Evolutionary conservation across 2,329 filamentous ascomycete genomes (phyloP).

Genomic region (Ploettnerulaceae sp.): DNA sequence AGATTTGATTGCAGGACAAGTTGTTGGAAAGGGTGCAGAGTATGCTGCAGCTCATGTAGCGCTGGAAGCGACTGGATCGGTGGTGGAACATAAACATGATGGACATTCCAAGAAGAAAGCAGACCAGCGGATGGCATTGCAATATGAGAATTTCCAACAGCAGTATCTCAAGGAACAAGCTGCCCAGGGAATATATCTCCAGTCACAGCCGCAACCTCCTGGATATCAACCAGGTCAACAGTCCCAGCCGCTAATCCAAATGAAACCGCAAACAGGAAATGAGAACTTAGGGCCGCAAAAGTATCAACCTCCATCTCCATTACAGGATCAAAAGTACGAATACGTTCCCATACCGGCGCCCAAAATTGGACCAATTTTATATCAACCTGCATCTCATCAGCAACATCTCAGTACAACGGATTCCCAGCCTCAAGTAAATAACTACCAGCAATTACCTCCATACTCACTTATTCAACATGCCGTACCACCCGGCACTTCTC

Average conservation of each 20-base stretch:
- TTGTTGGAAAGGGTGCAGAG: constrained; percentile 37
- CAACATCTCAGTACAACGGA: constrained; percentile 2
- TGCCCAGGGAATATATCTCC: constrained; percentile 10
- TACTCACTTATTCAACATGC: neutral
- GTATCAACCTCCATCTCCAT: constrained; percentile 9
- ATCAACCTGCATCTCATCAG: constrained; percentile 10
- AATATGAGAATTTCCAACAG: constrained; percentile 33
- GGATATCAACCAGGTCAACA: constrained; percentile 11
- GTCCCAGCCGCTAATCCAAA: neutral
- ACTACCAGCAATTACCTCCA: neutral
- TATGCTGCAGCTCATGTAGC: constrained; percentile 36
- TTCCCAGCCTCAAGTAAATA: neutral
- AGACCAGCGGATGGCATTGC: constrained; percentile 33
- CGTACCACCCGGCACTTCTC: neutral
- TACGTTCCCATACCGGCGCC: constrained; percentile 10
- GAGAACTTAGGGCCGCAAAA: neutral
- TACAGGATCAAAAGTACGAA: constrained; percentile 17
- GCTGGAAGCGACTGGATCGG: constrained; percentile 36
- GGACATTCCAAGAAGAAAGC: constrained; percentile 36
- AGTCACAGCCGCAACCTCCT: neutral
- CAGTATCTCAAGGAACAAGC: constrained; percentile 26
- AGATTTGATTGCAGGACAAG: constrained; percentile 35
- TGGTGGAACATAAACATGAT: constrained; percentile 36
- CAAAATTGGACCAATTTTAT: neutral
- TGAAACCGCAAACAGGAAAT: neutral